Base-by-base conservation (phyloP, 2,329 filamentous ascomycete genomes). In the Fusarium sp. region DNA sequence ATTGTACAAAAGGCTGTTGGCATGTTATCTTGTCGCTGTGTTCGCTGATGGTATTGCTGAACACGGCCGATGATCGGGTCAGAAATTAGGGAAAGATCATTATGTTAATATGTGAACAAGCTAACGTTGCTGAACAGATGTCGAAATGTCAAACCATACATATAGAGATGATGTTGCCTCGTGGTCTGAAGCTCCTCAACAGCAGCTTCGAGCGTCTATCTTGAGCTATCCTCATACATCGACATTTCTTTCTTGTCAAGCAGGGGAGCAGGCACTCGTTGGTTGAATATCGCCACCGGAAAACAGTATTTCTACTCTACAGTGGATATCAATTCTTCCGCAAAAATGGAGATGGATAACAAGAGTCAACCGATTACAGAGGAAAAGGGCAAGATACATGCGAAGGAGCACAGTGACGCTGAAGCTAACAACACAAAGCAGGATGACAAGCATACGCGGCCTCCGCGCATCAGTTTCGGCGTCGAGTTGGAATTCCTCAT, bases 401-500 rank as follows among this genome's bases (percentile, higher is more conserved):
- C 15, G 13, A 41, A 48, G 19, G 27, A 60, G 11, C 30, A 44
- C 19, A 22, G 32, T 10, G 23, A n/a, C 3, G 8, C 19, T 32
- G 17, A 20, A 19, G 35, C 48, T 46, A 19, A 35, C 33, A 27
- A 39, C 23, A 13, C 23, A 11, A 37, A 32, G 20, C 52, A 41
- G n/a, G 15, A 57, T 43, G 52, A 70, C 32, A 35, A 47, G 7
- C 48, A 62, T 27, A 71, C 61, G 15, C 58, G 63, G 6, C 68
- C 65, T 27, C 65, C 62, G 11, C 60, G 58, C 11, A 39, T 67
- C 11, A 67, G 68, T 44, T 75, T 70, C 30, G 71, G 72, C 3
- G 62, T 69, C 17, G 70, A 70, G 52, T 27, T 68, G 20, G 72
- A 67, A 37, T 73, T 67, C 20, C 43, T 71, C n/a, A 47, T 52